A percentile compares a stretch with the other conserved stretches of the same genome.
These are phyloP conservation scores for Azolla pinnata DNA, from an alignment of 75 land plant genomes.

Conservation along the genomic window DNA sequence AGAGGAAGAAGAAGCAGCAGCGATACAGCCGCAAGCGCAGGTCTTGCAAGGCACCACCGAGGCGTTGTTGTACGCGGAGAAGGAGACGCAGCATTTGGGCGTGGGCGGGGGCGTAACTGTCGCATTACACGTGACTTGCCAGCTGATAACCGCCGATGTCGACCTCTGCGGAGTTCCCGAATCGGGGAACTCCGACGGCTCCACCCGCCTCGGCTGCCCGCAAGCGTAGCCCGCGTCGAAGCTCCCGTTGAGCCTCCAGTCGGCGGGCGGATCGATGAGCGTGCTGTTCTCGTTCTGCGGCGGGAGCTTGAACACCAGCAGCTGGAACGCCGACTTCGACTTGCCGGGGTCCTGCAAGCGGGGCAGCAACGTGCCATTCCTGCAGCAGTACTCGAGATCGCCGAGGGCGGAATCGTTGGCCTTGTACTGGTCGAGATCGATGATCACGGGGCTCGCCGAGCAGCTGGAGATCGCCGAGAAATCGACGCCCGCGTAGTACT, in stretches of 20 bases:
- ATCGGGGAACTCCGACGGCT: slow-evolving; percentile 59
- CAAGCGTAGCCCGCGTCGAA: slow-evolving; percentile 54
- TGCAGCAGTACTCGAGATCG: slow-evolving; percentile 56
- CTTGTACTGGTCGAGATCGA: slow-evolving; percentile 49
- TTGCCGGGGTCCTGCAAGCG: slow-evolving; percentile 39
- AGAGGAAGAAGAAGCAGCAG: too few species aligned
- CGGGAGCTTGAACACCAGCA: slow-evolving; percentile 66
- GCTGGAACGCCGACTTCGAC: slow-evolving; percentile 55
- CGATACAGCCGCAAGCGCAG: slow-evolving; percentile 86
- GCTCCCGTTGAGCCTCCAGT: slow-evolving; percentile 48
- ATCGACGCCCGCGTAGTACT: slow-evolving; percentile 40
- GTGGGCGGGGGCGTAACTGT: slow-evolving; percentile 23
- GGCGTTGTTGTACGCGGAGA: slow-evolving; percentile 72
- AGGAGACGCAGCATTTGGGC: slow-evolving; percentile 78
- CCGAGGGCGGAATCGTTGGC: slow-evolving; percentile 52
- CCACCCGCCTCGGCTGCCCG: slow-evolving; percentile 54
- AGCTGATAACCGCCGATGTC: slow-evolving; percentile 48
- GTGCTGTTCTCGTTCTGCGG: slow-evolving; percentile 53
- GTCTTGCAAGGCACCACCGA: slow-evolving; percentile 73
- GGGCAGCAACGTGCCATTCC: slow-evolving; percentile 70
- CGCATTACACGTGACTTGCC: slow-evolving; percentile 82
- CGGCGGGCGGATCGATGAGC: slow-evolving; percentile 47
- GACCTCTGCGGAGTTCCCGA: slow-evolving; percentile 38
- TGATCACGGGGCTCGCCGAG: slow-evolving; percentile 44
- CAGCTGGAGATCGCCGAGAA: slow-evolving; percentile 56